Percentiles rank a stretch among this genome's conserved stretches.
Evolutionary conservation across 169 alveolate species (phyloP).

Genomic region (Pseudocohnilembus persalinus): DNA sequence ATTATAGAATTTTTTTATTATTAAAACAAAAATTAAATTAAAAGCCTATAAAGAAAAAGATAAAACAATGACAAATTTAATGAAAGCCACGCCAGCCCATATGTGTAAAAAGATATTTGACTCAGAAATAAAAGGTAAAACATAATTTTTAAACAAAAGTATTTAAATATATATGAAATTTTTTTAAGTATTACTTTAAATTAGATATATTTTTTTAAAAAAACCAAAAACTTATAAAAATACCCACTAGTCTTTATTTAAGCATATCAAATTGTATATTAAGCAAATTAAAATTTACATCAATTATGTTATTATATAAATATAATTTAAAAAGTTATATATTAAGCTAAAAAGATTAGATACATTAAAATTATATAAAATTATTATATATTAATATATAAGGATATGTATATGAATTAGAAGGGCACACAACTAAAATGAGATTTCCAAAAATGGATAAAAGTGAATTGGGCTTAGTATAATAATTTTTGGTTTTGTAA

Average conservation of each 20-base stretch:
- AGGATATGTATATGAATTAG: conserved; percentile 51
- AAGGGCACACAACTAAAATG: conserved; percentile 51
- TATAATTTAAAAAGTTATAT: too few relatives aligned
- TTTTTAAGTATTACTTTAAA: too few relatives aligned
- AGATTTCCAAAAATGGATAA: conserved; percentile 60
- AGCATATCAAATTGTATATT: too few relatives aligned
- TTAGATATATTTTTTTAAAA: too few relatives aligned
- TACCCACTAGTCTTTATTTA: too few relatives aligned
- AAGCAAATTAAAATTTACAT: too few relatives aligned
- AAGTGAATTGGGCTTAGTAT: conserved; percentile 50
- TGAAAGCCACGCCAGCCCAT: conserved; percentile 21
- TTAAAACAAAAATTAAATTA: conserved; percentile 9
- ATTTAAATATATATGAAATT: too few relatives aligned
- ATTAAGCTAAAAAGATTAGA: too few relatives aligned
- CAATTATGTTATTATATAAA: too few relatives aligned
- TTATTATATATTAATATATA: background rate
- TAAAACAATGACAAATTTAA: conserved; percentile 12
- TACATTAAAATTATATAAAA: background rate
- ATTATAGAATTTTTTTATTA: background rate
- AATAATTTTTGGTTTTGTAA: conserved; percentile 58
- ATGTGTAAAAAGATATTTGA: conserved; percentile 50
- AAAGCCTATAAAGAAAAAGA: conserved; percentile 48
- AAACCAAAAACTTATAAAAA: too few relatives aligned
- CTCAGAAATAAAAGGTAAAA: conserved; percentile 41
- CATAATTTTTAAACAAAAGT: background rate